Conservation (phyloP, 305 asterid species). For the Fraxinus velutina region DNA sequence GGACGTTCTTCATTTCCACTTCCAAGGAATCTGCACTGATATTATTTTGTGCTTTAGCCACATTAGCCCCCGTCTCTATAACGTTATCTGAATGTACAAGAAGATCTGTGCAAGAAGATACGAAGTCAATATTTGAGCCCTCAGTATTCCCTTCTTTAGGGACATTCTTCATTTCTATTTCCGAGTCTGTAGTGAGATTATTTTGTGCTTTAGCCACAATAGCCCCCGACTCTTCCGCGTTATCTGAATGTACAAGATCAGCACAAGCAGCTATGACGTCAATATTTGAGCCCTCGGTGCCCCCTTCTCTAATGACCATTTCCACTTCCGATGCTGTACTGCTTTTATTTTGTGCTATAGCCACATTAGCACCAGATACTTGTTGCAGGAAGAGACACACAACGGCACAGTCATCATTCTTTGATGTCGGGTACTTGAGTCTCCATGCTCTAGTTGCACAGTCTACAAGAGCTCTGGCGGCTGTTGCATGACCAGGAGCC, state of each 20-base stretch:
- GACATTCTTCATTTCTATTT: neutral
- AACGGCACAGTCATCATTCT: conserved; percentile 17
- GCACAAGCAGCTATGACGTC: neutral
- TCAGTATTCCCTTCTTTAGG: neutral
- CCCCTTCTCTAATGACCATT: neutral
- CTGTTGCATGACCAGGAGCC: neutral
- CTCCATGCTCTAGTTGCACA: conserved; percentile 23
- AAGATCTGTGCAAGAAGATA: neutral
- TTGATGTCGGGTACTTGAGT: conserved; percentile 25
- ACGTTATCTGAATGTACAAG: neutral
- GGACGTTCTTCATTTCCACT: neutral
- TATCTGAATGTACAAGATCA: neutral
- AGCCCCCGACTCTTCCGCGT: neutral
- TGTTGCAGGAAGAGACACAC: conserved; percentile 9
- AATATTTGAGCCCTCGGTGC: neutral
- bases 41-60: neutral
- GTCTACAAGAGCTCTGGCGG: conserved; percentile 23
- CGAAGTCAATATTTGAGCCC: neutral
- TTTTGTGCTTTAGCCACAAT: neutral
- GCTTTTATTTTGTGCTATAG: neutral
- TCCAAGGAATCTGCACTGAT: neutral
- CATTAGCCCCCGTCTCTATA: neutral
- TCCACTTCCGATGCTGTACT: neutral
- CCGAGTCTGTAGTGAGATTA: neutral
- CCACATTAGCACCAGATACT: neutral